phyloP scores from a whole-genome alignment of 2,329 filamentous ascomycete genomes.

The Hypoxylon sp. region DNA sequence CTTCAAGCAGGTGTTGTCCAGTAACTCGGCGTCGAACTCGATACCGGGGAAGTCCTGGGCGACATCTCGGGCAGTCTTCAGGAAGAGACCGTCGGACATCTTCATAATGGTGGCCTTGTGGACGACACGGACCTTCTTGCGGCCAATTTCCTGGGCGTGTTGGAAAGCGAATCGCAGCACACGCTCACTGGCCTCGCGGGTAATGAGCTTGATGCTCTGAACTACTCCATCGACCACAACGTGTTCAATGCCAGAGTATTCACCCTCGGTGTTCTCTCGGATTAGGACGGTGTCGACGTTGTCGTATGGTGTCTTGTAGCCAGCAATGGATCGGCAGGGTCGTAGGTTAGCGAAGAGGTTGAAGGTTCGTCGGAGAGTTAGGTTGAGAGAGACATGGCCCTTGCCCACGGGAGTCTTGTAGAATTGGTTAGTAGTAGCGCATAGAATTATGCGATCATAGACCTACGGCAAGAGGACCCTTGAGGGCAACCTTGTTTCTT shows the following conservation, averaged over 20 bases:
- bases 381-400: conserved; percentile 98
- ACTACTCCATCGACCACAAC: conserved; percentile 97
- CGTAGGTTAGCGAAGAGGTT: conserved; percentile 99
- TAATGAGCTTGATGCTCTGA: conserved; percentile 99
- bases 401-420: conserved; percentile 92
- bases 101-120: conserved; percentile 99
- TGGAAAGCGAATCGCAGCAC: conserved; percentile 98
- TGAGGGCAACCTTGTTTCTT: conserved; percentile 96
- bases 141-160: conserved; percentile 92
- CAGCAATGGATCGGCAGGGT: conserved; percentile 95
- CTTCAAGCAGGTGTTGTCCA: conserved; percentile 99
- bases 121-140: conserved; percentile 96
- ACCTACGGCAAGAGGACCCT: conserved; percentile 94
- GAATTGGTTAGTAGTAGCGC: conserved; percentile 35
- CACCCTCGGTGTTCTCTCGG: conserved; percentile 99
- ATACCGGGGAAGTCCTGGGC: conserved; percentile 96
- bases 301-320: conserved; percentile 99
- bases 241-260: conserved; percentile 99
- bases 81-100: conserved; percentile 99
- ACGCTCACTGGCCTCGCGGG: conserved; percentile 91
- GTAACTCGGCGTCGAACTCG: conserved; percentile 96
- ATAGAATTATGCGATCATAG: conserved; percentile 25
- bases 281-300: conserved; percentile 97
- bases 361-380: conserved; percentile 98
- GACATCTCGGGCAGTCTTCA: conserved; percentile 86